Evolutionary conservation across 331 rosid species (phyloP).

Genomic region (Dryas integrifolia): DNA sequence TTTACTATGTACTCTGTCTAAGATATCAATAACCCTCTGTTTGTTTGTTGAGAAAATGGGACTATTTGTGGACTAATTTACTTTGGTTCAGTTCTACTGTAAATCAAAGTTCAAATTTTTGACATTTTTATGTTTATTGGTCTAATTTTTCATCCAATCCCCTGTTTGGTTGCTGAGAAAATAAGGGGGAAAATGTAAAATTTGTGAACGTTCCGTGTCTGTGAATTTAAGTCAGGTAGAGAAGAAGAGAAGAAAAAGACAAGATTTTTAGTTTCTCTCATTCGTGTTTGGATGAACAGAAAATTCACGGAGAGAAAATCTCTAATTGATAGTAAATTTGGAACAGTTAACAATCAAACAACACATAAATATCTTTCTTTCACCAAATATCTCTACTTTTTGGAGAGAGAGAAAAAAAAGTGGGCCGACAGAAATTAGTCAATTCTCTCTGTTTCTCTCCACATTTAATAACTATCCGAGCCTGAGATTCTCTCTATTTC

Average conservation of each 20-base stretch:
- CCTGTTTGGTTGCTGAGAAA: constrained; percentile 22
- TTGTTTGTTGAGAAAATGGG: constrained; percentile 31
- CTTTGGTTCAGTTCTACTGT: not conserved
- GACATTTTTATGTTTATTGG: not conserved
- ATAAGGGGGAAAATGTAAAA: constrained; percentile 9
- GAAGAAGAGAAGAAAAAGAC: not conserved
- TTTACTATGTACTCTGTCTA: not conserved
- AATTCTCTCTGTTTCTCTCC: not conserved
- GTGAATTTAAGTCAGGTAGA: not conserved
- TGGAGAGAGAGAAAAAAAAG: not conserved
- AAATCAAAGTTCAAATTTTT: constrained; percentile 16
- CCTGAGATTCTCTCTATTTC: not conserved
- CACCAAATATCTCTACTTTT: not conserved
- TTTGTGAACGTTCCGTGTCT: not conserved
- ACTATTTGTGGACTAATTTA: not conserved
- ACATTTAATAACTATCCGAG: not conserved
- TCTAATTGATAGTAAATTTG: constrained; percentile 1
- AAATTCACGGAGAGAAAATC: not conserved
- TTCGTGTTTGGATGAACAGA: not conserved
- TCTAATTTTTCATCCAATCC: not conserved
- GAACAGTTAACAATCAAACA: not conserved
- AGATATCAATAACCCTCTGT: constrained; percentile 4
- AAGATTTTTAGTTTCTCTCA: not conserved
- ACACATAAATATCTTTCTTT: not conserved
- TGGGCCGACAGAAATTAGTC: not conserved